Evolutionary conservation across 1,139 yeast genomes (phyloP), one percentile per base, ranked within the genome.

Genomic region (Diutina ranongensis): DNA sequence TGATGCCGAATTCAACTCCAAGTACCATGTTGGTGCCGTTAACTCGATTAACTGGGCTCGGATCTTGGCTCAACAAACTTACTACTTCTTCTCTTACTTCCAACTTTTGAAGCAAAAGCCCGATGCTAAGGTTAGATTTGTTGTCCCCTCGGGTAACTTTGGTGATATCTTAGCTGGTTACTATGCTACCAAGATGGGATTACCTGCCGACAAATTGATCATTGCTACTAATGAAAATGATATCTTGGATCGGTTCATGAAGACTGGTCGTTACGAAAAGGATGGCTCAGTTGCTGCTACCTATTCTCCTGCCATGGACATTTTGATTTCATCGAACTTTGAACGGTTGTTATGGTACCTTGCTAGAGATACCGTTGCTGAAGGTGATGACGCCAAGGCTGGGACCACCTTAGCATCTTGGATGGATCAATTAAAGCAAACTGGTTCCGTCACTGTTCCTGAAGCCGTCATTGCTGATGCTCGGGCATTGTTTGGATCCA

Each of bases 11-110:
- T 92, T 92, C 71, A 92, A 92, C 65, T 75, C 74, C 54, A 83
- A 81, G 63, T 85, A 88, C 67, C 96, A 89, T 58, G 84, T 92
- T 49, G 98, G 97, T 56, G 98, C 98, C 18, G 96, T 92, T 50
- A 92, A 92, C 68, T 89, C 97, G 45, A 92, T 92, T 63, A 92
- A 92, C 72, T 92, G 98, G 98, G 97, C 98, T 4, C 83, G 98
- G 68, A 92, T 92, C 54, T 74, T 92, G 56, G 97, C 98, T 40
- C 98, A 92, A 68, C 92, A 88, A 65, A 89, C 98, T 13, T 92
- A 92, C 67, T 92, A 92, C 70, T 89, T 87, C 72, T 80, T 84
- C 65, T 79, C 97, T 3, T 94, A 80, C 70, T 89, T 92, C 75
- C 80, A 80, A 59, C 72, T 88, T 50, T 59, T 64, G 51, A 77